Evolutionary conservation across 192 early-diverging fungal species (phyloP).

Genomic region (Backusella tarrabulga): DNA sequence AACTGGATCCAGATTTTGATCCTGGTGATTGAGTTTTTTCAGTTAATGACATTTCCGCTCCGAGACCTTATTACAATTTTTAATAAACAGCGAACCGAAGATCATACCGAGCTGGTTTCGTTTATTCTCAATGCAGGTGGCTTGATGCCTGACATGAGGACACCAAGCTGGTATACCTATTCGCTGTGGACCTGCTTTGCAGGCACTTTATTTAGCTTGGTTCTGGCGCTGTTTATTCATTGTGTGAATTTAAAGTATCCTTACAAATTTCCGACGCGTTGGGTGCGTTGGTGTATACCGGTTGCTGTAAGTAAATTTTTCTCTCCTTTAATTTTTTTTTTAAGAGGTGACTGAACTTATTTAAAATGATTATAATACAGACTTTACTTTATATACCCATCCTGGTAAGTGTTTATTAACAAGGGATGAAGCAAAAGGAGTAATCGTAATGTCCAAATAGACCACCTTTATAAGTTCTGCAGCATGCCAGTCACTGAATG

Average conservation of each 20-base stretch:
- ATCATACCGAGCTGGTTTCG: slow-evolving; percentile 52
- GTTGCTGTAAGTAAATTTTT: slow-evolving; percentile 8
- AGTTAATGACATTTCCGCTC: slow-evolving; percentile 76
- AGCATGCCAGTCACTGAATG: slow-evolving; percentile 41
- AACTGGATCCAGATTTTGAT: slow-evolving; percentile 75
- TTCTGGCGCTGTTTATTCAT: slow-evolving; percentile 43
- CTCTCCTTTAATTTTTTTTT: neutral
- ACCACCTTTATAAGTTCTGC: slow-evolving; percentile 42
- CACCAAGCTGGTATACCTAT: slow-evolving; percentile 51
- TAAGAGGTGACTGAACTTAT: neutral
- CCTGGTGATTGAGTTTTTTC: slow-evolving; percentile 74
- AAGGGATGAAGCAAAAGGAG: neutral
- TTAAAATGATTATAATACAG: slow-evolving; percentile 15
- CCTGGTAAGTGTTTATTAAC: slow-evolving; percentile 23
- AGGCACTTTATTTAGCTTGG: slow-evolving; percentile 30
- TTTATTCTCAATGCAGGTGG: slow-evolving; percentile 55
- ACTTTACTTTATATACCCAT: slow-evolving; percentile 45
- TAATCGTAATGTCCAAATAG: slow-evolving; percentile 4
- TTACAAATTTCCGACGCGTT: slow-evolving; percentile 40
- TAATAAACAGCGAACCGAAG: slow-evolving; percentile 5
- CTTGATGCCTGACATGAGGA: slow-evolving; percentile 48
- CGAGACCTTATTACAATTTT: slow-evolving; percentile 60
- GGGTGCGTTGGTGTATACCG: slow-evolving; percentile 46
- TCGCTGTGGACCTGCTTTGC: slow-evolving; percentile 46
- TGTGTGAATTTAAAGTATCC: slow-evolving; percentile 42